Evolutionary conservation across 2,329 filamentous ascomycete species (phyloP).

Genomic region (Dactylellina drechsleri): DNA sequence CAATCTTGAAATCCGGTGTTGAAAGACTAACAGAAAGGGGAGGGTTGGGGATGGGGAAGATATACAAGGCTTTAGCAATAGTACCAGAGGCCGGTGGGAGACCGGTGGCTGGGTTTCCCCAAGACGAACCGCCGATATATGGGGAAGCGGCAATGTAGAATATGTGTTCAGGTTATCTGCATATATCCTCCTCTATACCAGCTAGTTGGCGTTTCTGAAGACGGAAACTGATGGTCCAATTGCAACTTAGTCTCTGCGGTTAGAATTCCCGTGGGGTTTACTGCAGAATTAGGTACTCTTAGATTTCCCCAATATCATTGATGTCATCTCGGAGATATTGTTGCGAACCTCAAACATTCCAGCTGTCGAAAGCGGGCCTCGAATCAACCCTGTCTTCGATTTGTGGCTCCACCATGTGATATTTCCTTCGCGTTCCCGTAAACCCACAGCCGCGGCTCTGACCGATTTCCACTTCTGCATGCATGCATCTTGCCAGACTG

Average conservation of each 20-base stretch:
- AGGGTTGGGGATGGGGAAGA: constrained; percentile 86
- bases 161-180: background rate
- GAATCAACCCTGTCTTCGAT: too few relatives aligned
- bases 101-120: constrained; percentile 81
- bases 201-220: background rate
- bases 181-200: too few relatives aligned
- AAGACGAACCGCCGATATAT: background rate
- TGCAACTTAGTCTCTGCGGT: too few relatives aligned
- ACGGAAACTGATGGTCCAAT: background rate
- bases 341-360: constrained; percentile 22
- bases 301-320: background rate
- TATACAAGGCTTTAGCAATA: constrained; percentile 94
- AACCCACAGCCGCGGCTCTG: constrained; percentile 41
- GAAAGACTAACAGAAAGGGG: constrained; percentile 84
- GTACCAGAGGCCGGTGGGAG: constrained; percentile 81
- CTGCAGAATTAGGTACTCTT: too few relatives aligned
- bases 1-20: constrained; percentile 76
- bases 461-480: too few relatives aligned
- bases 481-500: constrained; percentile 1
- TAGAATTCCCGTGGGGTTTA: too few relatives aligned
- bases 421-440: constrained; percentile 44
- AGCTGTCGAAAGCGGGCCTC: constrained; percentile 28
- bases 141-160: background rate
- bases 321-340: constrained; percentile 1
- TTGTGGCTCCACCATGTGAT: constrained; percentile 54